Evolutionary conservation across 2,329 filamentous ascomycete genomes (phyloP), one percentile per base, ranked within the genome.

Genomic region (Alternaria angustiovoidea): DNA sequence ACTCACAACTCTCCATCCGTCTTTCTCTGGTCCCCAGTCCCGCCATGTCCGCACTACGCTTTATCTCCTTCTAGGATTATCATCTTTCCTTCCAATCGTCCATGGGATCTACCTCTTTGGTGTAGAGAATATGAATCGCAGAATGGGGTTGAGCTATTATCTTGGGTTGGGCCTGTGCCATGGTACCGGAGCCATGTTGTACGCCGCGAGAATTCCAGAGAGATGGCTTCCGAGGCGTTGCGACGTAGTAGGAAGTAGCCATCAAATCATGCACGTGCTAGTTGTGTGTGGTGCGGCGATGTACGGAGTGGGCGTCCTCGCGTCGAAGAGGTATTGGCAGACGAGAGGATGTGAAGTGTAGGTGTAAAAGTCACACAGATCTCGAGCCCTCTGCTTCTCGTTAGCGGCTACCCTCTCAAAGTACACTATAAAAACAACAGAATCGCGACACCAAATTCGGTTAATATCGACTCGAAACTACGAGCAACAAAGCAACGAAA

Each of bases 261-360:
- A 85, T 65, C 81, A 85, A 68, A 66, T 84, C n/a, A 81, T 86
- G 70, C 83, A 85, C 57, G 52, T 84, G 2, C 74, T 81, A 58
- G 81, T 85, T 14, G 68, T 84, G 20, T 67, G 78, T 7, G 83
- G 81, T 20, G 69, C 75, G 14, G 80, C 78, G 51, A 72, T 20
- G 26, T 61, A 62, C 43, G 34, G 72, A 18, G 60, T 69, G 46
- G 80, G 76, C 24, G 70, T 82, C 36, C 43, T 80, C 18, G 69
- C 63, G 62, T 75, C 77, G 22, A 81, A 80, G 59, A 73, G 80
- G 54, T 77, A 64, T 30, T 61, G 54, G 59, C 42, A 30, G 26
- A 47, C 32, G 22, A 32, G 26, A 16, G 24, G 11, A n/a, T 52
- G n/a, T 32, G 20, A 26, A 16, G 34, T 26, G 34, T n/a, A 38